Conservation (phyloP, 1,284 basidiomycete species). For the Volvariella volvacea region DNA sequence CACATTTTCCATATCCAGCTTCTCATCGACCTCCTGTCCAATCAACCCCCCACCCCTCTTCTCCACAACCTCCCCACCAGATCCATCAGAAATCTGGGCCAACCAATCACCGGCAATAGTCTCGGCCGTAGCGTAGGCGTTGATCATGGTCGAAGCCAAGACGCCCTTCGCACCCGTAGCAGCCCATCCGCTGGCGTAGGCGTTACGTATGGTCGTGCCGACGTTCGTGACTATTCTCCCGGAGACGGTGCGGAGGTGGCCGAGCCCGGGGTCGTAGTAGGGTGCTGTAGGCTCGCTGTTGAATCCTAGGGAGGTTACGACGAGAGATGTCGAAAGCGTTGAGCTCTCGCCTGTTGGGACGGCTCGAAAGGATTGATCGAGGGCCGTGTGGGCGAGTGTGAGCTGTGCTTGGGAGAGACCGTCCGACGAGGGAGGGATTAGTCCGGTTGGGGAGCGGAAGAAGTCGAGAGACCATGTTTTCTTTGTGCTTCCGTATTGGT, state of each 20-base stretch:
- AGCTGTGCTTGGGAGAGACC: conserved; percentile 27
- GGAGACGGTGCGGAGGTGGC: conserved; percentile 46
- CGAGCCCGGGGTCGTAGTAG: conserved; percentile 44
- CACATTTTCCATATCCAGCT: conserved; percentile 20
- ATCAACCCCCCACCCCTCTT: conserved; percentile 10
- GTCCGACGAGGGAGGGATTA: conserved; percentile 20
- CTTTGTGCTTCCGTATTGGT: conserved; percentile 33
- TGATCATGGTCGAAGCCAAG: conserved; percentile 90
- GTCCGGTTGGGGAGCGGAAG: conserved; percentile 61
- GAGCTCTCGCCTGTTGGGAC: conserved; percentile 55
- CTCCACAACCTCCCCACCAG: conserved; percentile 15
- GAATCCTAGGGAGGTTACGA: conserved; percentile 89
- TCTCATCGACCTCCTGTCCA: conserved; percentile 12
- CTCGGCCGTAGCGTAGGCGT: conserved; percentile 80
- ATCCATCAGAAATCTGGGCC: background rate
- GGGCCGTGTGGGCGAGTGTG: conserved; percentile 51
- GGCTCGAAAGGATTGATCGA: conserved; percentile 50
- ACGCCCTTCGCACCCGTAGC: conserved; percentile 90
- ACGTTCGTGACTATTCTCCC: conserved; percentile 45
- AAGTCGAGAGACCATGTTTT: conserved; percentile 83
- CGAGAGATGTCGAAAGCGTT: conserved; percentile 61
- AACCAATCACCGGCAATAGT: conserved; percentile 54
- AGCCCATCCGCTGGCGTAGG: conserved; percentile 96
- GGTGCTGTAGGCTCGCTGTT: conserved; percentile 53
- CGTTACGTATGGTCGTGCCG: conserved; percentile 43